These are phyloP conservation scores for Ilyonectria robusta DNA, from an alignment of 2,329 filamentous ascomycete species.

Conservation along the genomic window DNA sequence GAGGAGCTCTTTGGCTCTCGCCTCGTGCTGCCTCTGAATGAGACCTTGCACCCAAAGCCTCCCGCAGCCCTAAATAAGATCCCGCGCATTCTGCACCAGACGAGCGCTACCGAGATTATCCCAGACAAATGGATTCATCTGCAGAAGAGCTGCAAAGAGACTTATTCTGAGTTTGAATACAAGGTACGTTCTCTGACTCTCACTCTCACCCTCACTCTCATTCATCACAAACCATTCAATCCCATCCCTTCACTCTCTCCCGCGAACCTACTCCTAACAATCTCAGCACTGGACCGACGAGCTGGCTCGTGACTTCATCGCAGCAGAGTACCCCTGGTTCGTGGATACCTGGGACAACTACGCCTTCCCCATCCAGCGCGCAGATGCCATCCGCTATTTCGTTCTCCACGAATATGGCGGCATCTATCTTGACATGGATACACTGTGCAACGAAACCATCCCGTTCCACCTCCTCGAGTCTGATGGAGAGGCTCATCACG, in stretches of 20 bases:
- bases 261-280: background rate
- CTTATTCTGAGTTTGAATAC: conserved; percentile 82
- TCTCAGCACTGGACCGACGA: conserved; percentile 79
- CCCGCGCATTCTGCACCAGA: conserved; percentile 84
- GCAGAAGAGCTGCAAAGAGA: conserved; percentile 75
- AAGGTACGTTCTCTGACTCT: conserved; percentile 61
- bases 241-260: too few relatives aligned
- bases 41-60: conserved; percentile 68
- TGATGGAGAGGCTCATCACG: conserved; percentile 38
- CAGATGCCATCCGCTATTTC: conserved; percentile 82
- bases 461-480: conserved; percentile 48
- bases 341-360: conserved; percentile 79
- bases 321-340: conserved; percentile 79
- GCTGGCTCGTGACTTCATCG: conserved; percentile 76
- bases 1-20: conserved; percentile 50
- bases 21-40: conserved; percentile 37
- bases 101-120: conserved; percentile 78
- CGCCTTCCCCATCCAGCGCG: conserved; percentile 78
- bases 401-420: conserved; percentile 80
- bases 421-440: conserved; percentile 75
- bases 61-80: conserved; percentile 59
- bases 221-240: too few relatives aligned
- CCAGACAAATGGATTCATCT: conserved; percentile 76
- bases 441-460: conserved; percentile 48
- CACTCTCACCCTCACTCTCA: too few relatives aligned